Evolutionary conservation across 352 stramenopile genomes (phyloP), one percentile per base, ranked within the genome.

Genomic region (Thalassiosira livingstoniorum): DNA sequence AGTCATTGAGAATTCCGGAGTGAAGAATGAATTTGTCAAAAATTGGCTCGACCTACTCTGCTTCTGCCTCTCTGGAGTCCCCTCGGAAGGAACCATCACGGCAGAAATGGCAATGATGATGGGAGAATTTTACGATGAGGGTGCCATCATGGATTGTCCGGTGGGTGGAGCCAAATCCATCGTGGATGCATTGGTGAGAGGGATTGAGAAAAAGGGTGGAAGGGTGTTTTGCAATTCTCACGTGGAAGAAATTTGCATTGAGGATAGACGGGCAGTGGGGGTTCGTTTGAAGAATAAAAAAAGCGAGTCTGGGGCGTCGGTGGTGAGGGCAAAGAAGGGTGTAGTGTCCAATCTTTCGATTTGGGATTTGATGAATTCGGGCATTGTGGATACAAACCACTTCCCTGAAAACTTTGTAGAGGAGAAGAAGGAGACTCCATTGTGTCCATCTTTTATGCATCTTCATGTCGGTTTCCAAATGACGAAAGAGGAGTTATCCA

Each of bases 51-150:
- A 96, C 78, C 74, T 95, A 43, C 64, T 96, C 5, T 92, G 89
- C 13, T 96, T 96, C 80, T 93, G 90, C 62, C 78, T 96, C n/a
- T 90, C 75, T 31, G 90, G 90, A 42, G 63, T 94, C 5, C 87
- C 88, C 31, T 84, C 82, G 0, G 71, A 77, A 63, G 89, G 84
- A 61, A 94, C 90, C 10, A 91, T 91, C 25, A 92, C 89, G 11
- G 91, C 91, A 23, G 91, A 92, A 63, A 91, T 93, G 82, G 86
- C 83, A 21, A 93, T 95, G 79, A 95, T 95, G 86, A 87, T 96
- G 69, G 87, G 83, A 11, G 91, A 95, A 79, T 93, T 95, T 67
- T 94, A 94, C 70, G 87, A 87, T 53, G 64, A 82, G 23, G 86
- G 77, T 37, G 91, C 91, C 5, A 79, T 91, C 39, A 91, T 96